Conservation (phyloP, 2,329 filamentous ascomycete species). For the Macrophomina pseudophaseolina region DNA sequence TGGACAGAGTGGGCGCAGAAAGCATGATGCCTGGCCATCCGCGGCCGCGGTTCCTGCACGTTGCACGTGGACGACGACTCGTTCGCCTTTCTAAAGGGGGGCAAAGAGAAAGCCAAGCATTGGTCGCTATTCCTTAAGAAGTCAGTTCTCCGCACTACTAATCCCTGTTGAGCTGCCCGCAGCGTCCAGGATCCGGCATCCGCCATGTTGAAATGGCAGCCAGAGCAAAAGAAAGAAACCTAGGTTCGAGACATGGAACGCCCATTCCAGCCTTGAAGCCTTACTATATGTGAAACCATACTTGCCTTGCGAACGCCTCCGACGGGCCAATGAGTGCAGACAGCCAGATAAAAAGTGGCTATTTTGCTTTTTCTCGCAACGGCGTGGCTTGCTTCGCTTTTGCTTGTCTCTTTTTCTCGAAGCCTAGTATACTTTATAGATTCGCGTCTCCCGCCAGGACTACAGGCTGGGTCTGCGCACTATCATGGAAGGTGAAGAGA, state of each 20-base stretch:
- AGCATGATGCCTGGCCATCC: neutral
- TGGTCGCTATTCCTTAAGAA: neutral
- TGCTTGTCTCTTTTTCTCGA: neutral
- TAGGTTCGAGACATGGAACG: neutral
- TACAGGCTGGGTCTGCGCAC: neutral
- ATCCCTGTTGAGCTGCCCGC: neutral
- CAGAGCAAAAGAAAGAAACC: neutral
- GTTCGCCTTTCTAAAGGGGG: neutral
- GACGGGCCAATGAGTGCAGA: neutral
- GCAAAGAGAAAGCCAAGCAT: conserved; percentile 1
- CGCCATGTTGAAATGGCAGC: neutral
- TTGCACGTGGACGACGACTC: neutral
- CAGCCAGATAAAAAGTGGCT: neutral
- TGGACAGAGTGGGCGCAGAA: neutral
- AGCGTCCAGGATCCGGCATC: neutral
- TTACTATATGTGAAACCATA: neutral
- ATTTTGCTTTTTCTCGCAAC: conserved; percentile 10
- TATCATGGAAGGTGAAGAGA: neutral
- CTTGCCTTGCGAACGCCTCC: neutral
- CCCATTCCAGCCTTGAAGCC: neutral
- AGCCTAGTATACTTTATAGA: neutral
- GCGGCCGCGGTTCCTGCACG: neutral
- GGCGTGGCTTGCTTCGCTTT: conserved; percentile 1
- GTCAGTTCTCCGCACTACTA: neutral
- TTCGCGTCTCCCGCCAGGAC: neutral